phyloP scores from a whole-genome alignment of 1,139 yeast species.

The Arxiozyma slooffiae region DNA sequence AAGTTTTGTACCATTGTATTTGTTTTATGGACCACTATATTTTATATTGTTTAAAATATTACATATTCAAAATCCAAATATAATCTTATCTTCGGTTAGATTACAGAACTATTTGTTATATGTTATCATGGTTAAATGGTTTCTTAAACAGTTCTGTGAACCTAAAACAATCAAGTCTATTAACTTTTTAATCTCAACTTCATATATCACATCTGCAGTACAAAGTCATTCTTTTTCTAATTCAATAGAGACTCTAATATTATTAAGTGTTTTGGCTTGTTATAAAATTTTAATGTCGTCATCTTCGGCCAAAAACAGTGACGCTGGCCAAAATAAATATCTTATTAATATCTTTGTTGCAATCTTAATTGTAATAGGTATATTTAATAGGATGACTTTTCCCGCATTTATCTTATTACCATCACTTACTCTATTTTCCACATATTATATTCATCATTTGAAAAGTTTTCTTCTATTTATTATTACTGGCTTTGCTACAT shows the following conservation, averaged over 20 bases:
- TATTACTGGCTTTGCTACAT: conserved; percentile 32
- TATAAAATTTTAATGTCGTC: not conserved
- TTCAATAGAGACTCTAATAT: conserved; percentile 64
- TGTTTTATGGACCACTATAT: conserved; percentile 59
- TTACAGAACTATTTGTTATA: conserved; percentile 46
- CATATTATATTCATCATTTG: conserved; percentile 21
- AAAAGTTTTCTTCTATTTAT: conserved; percentile 25
- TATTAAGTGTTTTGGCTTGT: conserved; percentile 44
- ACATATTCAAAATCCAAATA: conserved; percentile 32
- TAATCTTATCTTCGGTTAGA: conserved; percentile 49
- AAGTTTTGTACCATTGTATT: conserved; percentile 59
- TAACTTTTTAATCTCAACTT: conserved; percentile 57
- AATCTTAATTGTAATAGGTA: conserved; percentile 48
- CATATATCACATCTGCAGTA: conserved; percentile 68
- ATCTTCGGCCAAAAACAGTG: not conserved
- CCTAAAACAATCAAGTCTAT: conserved; percentile 1
- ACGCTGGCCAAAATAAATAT: conserved; percentile 14
- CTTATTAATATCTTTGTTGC: conserved; percentile 37
- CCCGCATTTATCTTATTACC: conserved; percentile 67
- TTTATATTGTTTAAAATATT: conserved; percentile 15
- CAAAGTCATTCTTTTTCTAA: conserved; percentile 89
- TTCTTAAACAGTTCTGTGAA: not conserved
- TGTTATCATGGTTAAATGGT: conserved; percentile 5
- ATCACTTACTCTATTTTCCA: conserved; percentile 34
- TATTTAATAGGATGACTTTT: conserved; percentile 79